Percentiles rank a stretch among this genome's conserved stretches.
Conservation (phyloP, 2,329 filamentous ascomycete species). For the Hymenoscyphus linearis region DNA sequence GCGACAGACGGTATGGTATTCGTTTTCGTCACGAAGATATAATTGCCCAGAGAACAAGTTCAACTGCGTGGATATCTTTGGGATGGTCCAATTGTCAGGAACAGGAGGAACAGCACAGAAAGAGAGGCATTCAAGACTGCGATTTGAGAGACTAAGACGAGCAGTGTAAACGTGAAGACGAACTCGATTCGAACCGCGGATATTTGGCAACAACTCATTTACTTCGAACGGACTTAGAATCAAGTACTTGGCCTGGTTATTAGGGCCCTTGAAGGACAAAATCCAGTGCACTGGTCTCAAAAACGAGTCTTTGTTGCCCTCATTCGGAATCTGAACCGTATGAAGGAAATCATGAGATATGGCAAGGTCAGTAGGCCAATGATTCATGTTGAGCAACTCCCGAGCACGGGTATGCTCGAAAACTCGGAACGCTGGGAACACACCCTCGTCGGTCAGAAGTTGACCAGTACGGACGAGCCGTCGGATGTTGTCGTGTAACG, state of each 20-base stretch:
- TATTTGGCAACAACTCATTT: constrained; percentile 39
- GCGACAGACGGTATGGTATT: constrained; percentile 49
- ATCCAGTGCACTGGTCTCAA: constrained; percentile 50
- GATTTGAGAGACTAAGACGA: constrained; percentile 34
- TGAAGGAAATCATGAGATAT: constrained; percentile 45
- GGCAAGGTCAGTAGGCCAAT: constrained; percentile 37
- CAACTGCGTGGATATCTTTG: constrained; percentile 36
- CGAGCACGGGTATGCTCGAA: constrained; percentile 39
- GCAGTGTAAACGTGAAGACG: constrained; percentile 47
- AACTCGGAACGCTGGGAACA: constrained; percentile 39
- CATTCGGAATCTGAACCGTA: constrained; percentile 35
- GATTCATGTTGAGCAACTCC: constrained; percentile 26
- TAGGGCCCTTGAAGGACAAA: constrained; percentile 31
- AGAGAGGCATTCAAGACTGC: constrained; percentile 40
- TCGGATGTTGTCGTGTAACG: constrained; percentile 32
- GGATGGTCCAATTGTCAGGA: constrained; percentile 17
- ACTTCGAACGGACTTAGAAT: constrained; percentile 56
- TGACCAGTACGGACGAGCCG: background rate
- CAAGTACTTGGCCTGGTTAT: constrained; percentile 26
- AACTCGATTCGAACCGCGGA: constrained; percentile 34
- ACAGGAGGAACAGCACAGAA: constrained; percentile 37
- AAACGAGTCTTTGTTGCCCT: constrained; percentile 38
- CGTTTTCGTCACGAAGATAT: constrained; percentile 47
- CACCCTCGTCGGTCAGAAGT: background rate
- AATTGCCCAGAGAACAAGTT: constrained; percentile 64